phyloP scores from a whole-genome alignment of 2,329 filamentous ascomycete genomes.

The Monosporascus sp. region DNA sequence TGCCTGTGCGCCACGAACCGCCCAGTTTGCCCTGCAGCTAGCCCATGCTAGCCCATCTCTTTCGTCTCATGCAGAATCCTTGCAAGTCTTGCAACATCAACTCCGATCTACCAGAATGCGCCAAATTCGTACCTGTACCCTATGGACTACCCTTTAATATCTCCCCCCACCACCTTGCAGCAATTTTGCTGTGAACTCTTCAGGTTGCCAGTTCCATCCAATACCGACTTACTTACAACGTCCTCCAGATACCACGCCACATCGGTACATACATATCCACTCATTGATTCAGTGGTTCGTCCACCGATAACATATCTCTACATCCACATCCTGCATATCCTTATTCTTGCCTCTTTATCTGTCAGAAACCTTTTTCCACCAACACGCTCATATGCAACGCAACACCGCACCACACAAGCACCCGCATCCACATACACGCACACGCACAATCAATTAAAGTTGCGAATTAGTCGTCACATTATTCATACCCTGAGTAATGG shows the following conservation, averaged over 20 bases:
- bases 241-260: not conserved
- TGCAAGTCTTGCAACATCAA: slow-evolving; percentile 10
- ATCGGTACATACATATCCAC: too few species aligned
- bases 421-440: not conserved
- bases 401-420: not conserved
- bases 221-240: too few species aligned
- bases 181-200: not conserved
- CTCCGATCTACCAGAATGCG: slow-evolving; percentile 27
- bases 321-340: too few species aligned
- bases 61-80: slow-evolving; percentile 3
- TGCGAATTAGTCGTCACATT: not conserved
- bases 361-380: too few species aligned
- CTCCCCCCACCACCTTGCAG: not conserved
- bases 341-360: too few species aligned
- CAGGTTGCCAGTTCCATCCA: not conserved
- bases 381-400: not conserved
- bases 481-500: too few species aligned
- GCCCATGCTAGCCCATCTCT: not conserved
- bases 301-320: too few species aligned
- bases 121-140: not conserved
- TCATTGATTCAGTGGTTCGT: too few species aligned
- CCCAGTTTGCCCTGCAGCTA: too few species aligned
- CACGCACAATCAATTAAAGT: not conserved
- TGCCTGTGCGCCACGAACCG: too few species aligned
- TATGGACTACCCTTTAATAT: not conserved